Evolutionary conservation across 495 filamentous ascomycete species (phyloP).

Genomic region (Parathielavia appendiculata): DNA sequence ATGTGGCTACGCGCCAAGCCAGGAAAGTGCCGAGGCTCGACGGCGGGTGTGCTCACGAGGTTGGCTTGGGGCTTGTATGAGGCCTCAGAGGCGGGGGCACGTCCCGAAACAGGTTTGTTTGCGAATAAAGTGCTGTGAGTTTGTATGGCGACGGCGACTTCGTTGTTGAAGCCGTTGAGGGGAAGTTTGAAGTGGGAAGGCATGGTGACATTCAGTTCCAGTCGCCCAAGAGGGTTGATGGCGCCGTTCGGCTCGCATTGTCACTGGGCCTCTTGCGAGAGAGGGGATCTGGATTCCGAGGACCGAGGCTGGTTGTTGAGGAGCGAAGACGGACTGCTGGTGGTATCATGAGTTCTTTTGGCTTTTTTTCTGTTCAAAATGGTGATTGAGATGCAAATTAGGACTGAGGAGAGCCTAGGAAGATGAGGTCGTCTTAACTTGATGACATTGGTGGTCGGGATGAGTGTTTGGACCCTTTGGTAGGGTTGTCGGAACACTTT

Average conservation of each 20-base stretch:
- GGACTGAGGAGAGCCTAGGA: too few species aligned
- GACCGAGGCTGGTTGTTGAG: not conserved
- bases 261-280: not conserved
- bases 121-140: conserved; percentile 2
- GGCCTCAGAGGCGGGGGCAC: not conserved
- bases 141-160: not conserved
- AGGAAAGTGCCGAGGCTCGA: too few species aligned
- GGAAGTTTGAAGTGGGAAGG: too few species aligned
- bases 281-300: not conserved
- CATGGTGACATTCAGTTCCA: not conserved
- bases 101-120: conserved; percentile 4
- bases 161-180: not conserved
- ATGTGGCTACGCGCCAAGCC: too few species aligned
- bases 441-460: too few species aligned
- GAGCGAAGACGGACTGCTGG: not conserved
- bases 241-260: not conserved
- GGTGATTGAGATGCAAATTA: too few species aligned
- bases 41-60: not conserved
- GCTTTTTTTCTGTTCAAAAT: too few species aligned
- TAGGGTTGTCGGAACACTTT: too few species aligned
- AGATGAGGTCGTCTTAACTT: too few species aligned
- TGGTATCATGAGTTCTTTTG: too few species aligned
- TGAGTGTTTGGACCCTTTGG: too few species aligned
- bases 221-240: not conserved
- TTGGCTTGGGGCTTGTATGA: not conserved